A percentile compares a stretch with the other conserved stretches of the same genome.
phyloP scores from a whole-genome alignment of 2,329 filamentous ascomycete genomes.

The Aspergillus sp. region DNA sequence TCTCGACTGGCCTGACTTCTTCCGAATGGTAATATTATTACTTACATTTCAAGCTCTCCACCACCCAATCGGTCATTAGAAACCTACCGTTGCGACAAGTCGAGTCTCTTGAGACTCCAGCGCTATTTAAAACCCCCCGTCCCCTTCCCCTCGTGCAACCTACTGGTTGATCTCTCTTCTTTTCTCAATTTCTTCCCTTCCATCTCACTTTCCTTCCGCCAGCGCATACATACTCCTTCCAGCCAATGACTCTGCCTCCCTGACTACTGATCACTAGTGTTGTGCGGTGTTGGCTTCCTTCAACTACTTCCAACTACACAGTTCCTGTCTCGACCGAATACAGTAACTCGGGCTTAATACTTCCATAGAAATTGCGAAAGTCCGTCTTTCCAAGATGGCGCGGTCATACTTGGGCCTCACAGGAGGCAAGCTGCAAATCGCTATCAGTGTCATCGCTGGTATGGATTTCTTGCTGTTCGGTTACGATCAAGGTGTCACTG shows the following conservation, averaged over 20 bases:
- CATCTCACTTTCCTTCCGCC: background rate
- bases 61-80: background rate
- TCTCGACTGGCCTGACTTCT: background rate
- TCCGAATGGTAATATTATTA: background rate
- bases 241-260: background rate
- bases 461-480: slow-evolving; percentile 43
- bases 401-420: slow-evolving; percentile 42
- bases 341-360: background rate
- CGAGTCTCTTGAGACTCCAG: slow-evolving; percentile 2
- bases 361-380: background rate
- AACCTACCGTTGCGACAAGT: background rate
- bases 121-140: slow-evolving; percentile 17
- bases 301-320: background rate
- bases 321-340: background rate
- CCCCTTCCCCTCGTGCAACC: slow-evolving; percentile 16
- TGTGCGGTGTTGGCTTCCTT: background rate
- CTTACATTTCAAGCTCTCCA: background rate
- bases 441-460: slow-evolving; percentile 48
- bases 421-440: slow-evolving; percentile 44
- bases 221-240: background rate
- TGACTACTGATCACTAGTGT: background rate
- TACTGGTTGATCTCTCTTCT: slow-evolving; percentile 10
- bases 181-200: slow-evolving; percentile 2
- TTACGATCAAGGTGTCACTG: slow-evolving; percentile 48
- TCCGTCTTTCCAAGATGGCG: slow-evolving; percentile 20